Conservation (phyloP, 768 basidiomycete genomes). For the Serendipita indica region DNA sequence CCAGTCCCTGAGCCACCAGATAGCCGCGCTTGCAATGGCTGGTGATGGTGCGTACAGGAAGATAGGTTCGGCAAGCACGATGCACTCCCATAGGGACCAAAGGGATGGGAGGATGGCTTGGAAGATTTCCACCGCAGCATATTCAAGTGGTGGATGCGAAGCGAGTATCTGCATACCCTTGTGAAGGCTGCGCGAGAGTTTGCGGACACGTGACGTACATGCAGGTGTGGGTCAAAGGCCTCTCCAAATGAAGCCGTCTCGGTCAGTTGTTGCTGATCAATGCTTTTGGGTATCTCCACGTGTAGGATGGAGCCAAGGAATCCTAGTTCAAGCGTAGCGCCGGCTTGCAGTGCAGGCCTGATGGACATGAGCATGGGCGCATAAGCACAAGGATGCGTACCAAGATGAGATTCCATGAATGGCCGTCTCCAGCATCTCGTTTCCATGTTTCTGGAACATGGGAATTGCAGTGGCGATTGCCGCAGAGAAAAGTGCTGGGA, state of each 20-base stretch:
- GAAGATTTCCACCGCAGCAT: conserved; percentile 44
- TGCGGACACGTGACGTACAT: conserved; percentile 26
- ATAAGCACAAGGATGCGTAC: conserved; percentile 30
- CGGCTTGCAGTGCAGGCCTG: conserved; percentile 67
- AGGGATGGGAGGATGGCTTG: conserved; percentile 23
- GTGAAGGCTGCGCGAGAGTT: conserved; percentile 7
- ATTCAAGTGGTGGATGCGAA: conserved; percentile 41
- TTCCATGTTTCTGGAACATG: conserved; percentile 53
- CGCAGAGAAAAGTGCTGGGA: conserved; percentile 66
- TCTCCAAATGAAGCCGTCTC: conserved; percentile 37
- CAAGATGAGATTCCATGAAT: conserved; percentile 76
- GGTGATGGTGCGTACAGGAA: conserved; percentile 70
- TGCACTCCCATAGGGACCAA: conserved; percentile 68
- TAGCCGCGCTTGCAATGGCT: conserved; percentile 65
- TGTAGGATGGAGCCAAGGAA: conserved; percentile 67
- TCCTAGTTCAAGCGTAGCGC: conserved; percentile 58
- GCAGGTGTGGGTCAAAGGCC: conserved; percentile 36
- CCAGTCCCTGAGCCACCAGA: conserved; percentile 87
- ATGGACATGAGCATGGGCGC: conserved; percentile 16
- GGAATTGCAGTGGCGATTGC: conserved; percentile 58
- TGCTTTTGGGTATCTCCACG: conserved; percentile 50
- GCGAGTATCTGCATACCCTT: conserved; percentile 43
- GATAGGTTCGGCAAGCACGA: conserved; percentile 81
- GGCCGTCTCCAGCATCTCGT: conserved; percentile 69
- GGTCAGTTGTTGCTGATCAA: conserved; percentile 60